These are phyloP conservation scores for Daldinia bambusicola DNA, from an alignment of 495 filamentous ascomycete genomes.

Conservation along the genomic window DNA sequence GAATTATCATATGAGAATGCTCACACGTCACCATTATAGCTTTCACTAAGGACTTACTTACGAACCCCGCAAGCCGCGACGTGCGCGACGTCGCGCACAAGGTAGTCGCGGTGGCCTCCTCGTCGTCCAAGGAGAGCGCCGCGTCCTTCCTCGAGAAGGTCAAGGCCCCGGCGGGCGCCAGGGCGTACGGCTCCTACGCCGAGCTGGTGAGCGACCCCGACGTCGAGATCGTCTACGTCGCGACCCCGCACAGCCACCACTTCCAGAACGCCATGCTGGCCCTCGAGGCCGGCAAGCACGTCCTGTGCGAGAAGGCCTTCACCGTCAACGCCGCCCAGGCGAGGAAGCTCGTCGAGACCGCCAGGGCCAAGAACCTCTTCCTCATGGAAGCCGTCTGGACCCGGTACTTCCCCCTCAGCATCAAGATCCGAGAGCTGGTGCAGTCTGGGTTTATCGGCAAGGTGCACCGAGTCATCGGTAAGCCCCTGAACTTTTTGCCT, in stretches of 20 bases:
- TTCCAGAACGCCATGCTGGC: conserved; percentile 89
- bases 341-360: conserved; percentile 76
- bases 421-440: conserved; percentile 78
- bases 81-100: conserved; percentile 81
- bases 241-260: conserved; percentile 95
- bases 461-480: conserved; percentile 76
- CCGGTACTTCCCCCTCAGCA: conserved; percentile 84
- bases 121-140: conserved; percentile 73
- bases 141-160: conserved; percentile 75
- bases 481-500: conserved; percentile 14
- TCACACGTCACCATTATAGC: conserved; percentile 52
- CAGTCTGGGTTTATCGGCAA: conserved; percentile 75
- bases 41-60: conserved; percentile 86
- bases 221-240: conserved; percentile 91
- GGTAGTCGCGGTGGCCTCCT: conserved; percentile 84
- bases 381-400: conserved; percentile 99
- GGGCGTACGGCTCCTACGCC: conserved; percentile 82
- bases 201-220: conserved; percentile 79
- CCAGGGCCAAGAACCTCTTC: conserved; percentile 84
- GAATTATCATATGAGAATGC: neutral
- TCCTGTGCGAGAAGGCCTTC: conserved; percentile 93
- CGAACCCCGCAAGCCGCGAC: conserved; percentile 75
- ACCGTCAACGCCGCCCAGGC: conserved; percentile 89
- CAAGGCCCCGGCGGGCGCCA: conserved; percentile 70
- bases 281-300: conserved; percentile 84